Evolutionary conservation across 768 basidiomycete genomes (phyloP).

Genomic region (Russula brevipes): DNA sequence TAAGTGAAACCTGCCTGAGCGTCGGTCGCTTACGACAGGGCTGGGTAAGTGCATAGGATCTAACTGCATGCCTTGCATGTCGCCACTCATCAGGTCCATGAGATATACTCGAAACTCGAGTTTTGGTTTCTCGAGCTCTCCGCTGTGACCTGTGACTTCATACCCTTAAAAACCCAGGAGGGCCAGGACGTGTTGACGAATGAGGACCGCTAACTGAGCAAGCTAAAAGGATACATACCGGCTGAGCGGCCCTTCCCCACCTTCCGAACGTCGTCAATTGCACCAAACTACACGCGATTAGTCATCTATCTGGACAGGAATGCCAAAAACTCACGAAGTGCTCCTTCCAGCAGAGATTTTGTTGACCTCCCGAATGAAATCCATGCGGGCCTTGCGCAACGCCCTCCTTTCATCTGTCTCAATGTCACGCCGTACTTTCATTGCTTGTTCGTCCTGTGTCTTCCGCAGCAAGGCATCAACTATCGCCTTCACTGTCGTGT

Average conservation of each 20-base stretch:
- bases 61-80: conserved; percentile 6
- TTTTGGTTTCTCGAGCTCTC: background rate
- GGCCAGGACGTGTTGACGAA: background rate
- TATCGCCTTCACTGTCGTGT: background rate
- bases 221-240: background rate
- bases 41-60: conserved; percentile 5
- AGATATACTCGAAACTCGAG: background rate
- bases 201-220: too few relatives aligned
- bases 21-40: background rate
- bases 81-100: conserved; percentile 7
- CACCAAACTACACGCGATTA: background rate
- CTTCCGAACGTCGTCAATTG: background rate
- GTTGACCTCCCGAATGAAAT: conserved; percentile 11
- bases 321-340: background rate
- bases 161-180: background rate
- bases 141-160: background rate
- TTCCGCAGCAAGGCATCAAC: background rate
- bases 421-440: background rate
- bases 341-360: background rate
- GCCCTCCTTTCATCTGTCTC: background rate
- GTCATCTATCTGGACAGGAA: background rate
- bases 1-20: background rate
- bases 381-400: background rate
- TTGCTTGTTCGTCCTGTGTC: conserved; percentile 7
- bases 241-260: too few relatives aligned